Evolutionary conservation across 345 rosid genomes (phyloP).

Genomic region (Brassica rapa): DNA sequence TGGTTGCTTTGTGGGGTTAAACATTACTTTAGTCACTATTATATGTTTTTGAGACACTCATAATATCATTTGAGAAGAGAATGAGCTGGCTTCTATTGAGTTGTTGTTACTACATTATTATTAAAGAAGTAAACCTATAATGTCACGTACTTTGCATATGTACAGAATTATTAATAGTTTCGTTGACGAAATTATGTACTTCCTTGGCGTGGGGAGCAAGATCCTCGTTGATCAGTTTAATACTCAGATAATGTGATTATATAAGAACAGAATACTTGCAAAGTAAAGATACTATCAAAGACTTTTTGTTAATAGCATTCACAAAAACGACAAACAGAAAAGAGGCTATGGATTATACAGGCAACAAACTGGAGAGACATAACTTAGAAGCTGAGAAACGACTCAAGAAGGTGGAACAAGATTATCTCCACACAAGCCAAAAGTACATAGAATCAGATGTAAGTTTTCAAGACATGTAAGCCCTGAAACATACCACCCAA

Average conservation of each 20-base stretch:
- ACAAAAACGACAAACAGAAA: background rate
- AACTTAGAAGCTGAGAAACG: background rate
- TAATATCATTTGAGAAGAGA: background rate
- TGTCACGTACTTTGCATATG: background rate
- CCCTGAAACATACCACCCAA: background rate
- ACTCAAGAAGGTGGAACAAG: background rate
- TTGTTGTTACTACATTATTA: background rate
- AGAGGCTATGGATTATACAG: background rate
- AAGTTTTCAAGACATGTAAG: background rate
- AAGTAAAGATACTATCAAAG: background rate
- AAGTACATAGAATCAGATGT: slow-evolving; percentile 25
- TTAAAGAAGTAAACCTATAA: background rate
- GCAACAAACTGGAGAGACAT: background rate
- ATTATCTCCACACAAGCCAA: background rate
- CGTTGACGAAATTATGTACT: background rate
- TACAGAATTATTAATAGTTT: no score
- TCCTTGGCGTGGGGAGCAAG: background rate
- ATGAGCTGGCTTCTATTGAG: background rate
- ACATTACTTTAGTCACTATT: slow-evolving; percentile 17
- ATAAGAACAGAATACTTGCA: background rate
- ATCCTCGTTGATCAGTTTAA: background rate
- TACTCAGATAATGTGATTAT: background rate
- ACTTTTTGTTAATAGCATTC: background rate
- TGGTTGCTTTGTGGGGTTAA: slow-evolving; percentile 50
- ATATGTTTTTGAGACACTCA: background rate